Percentiles rank a stretch among this genome's conserved stretches.
These are phyloP conservation scores for Tillandsia leiboldiana DNA, from an alignment of 176 grass and related monocot genomes.

Conservation along the genomic window DNA sequence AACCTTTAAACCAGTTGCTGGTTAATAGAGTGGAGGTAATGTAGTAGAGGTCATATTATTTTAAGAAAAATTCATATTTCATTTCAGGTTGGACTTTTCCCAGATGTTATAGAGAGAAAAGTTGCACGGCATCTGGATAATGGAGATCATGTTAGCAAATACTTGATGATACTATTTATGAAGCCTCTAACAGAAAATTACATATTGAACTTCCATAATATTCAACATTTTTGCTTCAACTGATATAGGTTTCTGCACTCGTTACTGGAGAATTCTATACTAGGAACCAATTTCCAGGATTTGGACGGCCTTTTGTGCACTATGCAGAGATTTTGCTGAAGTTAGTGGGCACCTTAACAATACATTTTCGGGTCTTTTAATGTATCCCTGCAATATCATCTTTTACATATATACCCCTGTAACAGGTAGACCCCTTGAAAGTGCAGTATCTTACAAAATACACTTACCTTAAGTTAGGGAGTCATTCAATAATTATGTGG, in stretches of 20 bases:
- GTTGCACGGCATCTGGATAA: slow-evolving; percentile 62
- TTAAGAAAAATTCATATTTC: slow-evolving; percentile 24
- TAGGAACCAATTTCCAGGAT: slow-evolving; percentile 92
- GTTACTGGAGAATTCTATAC: slow-evolving; percentile 90
- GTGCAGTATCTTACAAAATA: no score
- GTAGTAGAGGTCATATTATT: slow-evolving; percentile 5
- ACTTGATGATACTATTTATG: slow-evolving; percentile 2
- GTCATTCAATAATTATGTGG: no score
- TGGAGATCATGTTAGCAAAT: slow-evolving; percentile 58
- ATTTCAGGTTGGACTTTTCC: slow-evolving; percentile 91
- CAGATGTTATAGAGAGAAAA: slow-evolving; percentile 84
- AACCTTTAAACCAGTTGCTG: slow-evolving; percentile 4
- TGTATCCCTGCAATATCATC: no score
- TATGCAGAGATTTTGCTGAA: slow-evolving; percentile 66
- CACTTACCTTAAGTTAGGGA: no score
- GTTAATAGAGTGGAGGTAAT: background rate
- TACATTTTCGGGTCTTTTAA: background rate
- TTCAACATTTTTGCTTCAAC: slow-evolving; percentile 11
- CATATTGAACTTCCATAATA: background rate
- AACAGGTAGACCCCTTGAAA: no score
- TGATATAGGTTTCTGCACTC: slow-evolving; percentile 72
- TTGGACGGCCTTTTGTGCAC: slow-evolving; percentile 84
- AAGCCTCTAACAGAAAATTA: background rate
- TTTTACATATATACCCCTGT: background rate
- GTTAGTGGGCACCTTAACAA: slow-evolving; percentile 29